Conservation (phyloP, 768 basidiomycete genomes). For the Pleurotus citrinopileatus region DNA sequence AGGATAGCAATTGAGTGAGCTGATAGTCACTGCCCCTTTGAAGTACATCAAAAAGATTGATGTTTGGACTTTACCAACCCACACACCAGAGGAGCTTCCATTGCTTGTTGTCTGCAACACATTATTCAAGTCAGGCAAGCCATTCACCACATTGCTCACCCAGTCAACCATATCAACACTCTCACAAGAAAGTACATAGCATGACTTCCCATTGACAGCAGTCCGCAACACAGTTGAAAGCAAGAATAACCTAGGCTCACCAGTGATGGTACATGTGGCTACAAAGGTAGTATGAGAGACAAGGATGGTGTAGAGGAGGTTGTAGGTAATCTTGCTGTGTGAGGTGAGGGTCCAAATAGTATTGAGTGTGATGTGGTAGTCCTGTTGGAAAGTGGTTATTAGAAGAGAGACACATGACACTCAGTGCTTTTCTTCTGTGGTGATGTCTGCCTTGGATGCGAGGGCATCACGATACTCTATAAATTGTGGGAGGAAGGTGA, state of each 20-base stretch:
- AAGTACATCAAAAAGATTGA: conserved; percentile 39
- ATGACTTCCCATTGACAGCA: conserved; percentile 28
- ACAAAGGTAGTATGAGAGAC: conserved; percentile 51
- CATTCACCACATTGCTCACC: neutral
- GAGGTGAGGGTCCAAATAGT: conserved; percentile 44
- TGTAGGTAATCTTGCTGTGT: conserved; percentile 57
- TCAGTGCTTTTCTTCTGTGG: conserved; percentile 38
- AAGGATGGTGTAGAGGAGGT: conserved; percentile 52
- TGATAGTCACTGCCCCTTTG: conserved; percentile 50
- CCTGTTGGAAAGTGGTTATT: conserved; percentile 43
- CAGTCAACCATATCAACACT: conserved; percentile 49
- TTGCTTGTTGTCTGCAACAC: conserved; percentile 13
- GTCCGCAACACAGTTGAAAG: conserved; percentile 38
- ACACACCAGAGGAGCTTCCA: conserved; percentile 25
- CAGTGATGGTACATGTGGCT: conserved; percentile 50
- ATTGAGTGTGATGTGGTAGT: conserved; percentile 47
- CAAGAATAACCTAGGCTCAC: conserved; percentile 47
- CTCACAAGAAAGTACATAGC: conserved; percentile 47
- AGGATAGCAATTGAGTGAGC: conserved; percentile 48
- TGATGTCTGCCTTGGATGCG: conserved; percentile 30
- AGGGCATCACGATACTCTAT: conserved; percentile 39
- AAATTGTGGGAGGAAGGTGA: conserved; percentile 50
- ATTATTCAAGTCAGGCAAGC: conserved; percentile 1
- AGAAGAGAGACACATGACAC: conserved; percentile 49
- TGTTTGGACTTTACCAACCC: conserved; percentile 37